Conservation (phyloP, 73 alveolate genomes). For the Paramecium biaurelia region DNA sequence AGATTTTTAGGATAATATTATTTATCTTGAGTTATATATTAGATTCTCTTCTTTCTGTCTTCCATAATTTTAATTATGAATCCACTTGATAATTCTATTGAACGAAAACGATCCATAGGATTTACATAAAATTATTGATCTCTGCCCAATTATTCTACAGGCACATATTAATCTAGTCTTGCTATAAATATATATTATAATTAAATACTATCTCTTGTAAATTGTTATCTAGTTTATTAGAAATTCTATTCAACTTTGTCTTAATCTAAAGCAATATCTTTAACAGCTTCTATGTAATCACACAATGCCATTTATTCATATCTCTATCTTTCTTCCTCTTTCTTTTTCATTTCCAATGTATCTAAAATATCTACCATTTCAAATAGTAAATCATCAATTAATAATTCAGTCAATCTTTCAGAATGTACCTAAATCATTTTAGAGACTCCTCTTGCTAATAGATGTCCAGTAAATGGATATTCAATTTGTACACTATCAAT, state of each 20-base stretch:
- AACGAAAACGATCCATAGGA: neutral
- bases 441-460: conserved; percentile 24
- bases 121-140: conserved; percentile 13
- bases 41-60: neutral
- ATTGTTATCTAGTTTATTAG: neutral
- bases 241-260: conserved; percentile 35
- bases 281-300: conserved; percentile 33
- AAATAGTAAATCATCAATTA: neutral
- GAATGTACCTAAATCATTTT: neutral
- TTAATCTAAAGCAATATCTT: conserved; percentile 38
- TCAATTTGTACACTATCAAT: neutral
- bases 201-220: conserved; percentile 17
- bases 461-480: conserved; percentile 45
- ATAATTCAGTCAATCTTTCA: neutral
- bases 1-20: neutral
- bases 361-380: neutral
- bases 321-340: neutral
- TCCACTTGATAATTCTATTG: conserved; percentile 15
- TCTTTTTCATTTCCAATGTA: neutral
- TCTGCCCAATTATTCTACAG: neutral
- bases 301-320: conserved; percentile 1
- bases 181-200: neutral
- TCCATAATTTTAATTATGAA: conserved; percentile 8
- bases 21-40: neutral
- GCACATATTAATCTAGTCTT: neutral